Evolutionary conservation across 208 protist species (phyloP), one percentile per base, ranked within the genome.

Genomic region (Leishmania turanica): DNA sequence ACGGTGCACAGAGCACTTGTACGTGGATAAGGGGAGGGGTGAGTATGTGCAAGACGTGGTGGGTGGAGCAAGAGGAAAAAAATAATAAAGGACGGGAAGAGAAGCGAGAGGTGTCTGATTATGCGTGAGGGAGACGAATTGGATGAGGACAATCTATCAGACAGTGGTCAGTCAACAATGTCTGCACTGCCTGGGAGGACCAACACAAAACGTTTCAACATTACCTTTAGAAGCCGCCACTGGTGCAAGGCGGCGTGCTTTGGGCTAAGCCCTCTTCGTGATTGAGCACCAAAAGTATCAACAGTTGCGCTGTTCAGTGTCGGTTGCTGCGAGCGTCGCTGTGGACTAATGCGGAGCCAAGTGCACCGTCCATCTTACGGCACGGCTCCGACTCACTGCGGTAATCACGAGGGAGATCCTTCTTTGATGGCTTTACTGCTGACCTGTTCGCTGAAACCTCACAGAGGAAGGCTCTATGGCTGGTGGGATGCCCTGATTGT

Each of bases 331-430:
- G 49, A 45, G 71, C 34, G 31, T 45, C 3, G 3, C 49, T 8
- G 47, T 31, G 31, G 17, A 60, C 15, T 19, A 51, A 42, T 51
- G 17, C 27, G 19, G n/a, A 24, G 27, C 27, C 71, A 60, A 60
- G 71, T 27, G 51, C 51, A 15, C 49, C 49, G 13, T n/a, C 13
- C 31, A 4, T 21, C 27, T 37, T 75, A 37, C 31, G 31, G 27
- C 31, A 58, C 15, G 47, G 71, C 71, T 54, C 49, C 31, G 47
- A 60, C 71, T 75, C 49, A 60, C 27, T 75, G 47, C 71, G 37
- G 49, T 60, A 75, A 42, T 62, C 51, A 40, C 49, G n/a, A 60
- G 31, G 17, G 17, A 31, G 49, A 31, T 45, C 71, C 45, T 27
- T 54, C 27, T 24, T 27, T 40, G 34, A 60, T 6, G 49, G 15